Conservation (phyloP, 2,329 filamentous ascomycete genomes). For the Stagonosporopsis vannaccii region DNA sequence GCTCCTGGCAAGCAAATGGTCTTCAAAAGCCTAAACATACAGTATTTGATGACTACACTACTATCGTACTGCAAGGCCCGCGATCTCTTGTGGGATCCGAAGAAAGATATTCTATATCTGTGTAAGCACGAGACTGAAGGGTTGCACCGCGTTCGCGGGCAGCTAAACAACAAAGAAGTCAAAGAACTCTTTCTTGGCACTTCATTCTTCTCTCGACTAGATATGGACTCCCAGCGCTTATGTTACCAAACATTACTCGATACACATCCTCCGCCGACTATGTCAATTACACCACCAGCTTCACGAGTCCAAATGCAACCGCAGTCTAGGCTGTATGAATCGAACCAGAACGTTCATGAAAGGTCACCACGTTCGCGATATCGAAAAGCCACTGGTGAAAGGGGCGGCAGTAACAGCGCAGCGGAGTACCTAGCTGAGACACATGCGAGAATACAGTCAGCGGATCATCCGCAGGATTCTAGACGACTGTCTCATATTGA, state of each 20-base stretch:
- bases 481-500: neutral
- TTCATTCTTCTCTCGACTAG: slow-evolving; percentile 32
- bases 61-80: slow-evolving; percentile 35
- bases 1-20: slow-evolving; percentile 30
- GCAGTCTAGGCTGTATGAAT: neutral
- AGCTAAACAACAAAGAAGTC: slow-evolving; percentile 31
- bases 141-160: slow-evolving; percentile 31
- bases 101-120: slow-evolving; percentile 39
- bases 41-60: slow-evolving; percentile 38
- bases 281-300: slow-evolving; percentile 32
- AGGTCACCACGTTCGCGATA: slow-evolving; percentile 26
- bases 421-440: neutral
- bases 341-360: neutral
- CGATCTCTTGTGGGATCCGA: slow-evolving; percentile 40
- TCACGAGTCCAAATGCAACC: neutral
- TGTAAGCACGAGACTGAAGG: slow-evolving; percentile 37
- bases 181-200: slow-evolving; percentile 41
- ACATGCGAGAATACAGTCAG: neutral
- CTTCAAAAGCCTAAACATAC: slow-evolving; percentile 42
- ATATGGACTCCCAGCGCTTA: slow-evolving; percentile 31
- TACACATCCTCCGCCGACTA: slow-evolving; percentile 33
- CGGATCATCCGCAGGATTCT: neutral
- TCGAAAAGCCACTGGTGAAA: slow-evolving; percentile 15
- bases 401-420: neutral
- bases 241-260: slow-evolving; percentile 38